Conservation (phyloP, 2,329 filamentous ascomycete species). For the Helotiales sp. region DNA sequence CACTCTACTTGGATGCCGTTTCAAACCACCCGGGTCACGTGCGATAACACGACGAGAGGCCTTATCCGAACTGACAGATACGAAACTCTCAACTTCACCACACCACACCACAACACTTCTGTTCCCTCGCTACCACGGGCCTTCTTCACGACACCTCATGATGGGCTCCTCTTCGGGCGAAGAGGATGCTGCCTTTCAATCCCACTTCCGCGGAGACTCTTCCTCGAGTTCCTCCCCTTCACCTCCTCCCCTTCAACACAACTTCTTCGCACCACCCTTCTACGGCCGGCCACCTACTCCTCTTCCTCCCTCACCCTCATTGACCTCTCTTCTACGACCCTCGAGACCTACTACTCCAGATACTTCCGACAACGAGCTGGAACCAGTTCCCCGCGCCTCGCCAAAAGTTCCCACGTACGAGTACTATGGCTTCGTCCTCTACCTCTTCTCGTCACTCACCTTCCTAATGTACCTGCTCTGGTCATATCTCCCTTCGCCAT, state of each 20-base stretch:
- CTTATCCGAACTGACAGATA: neutral
- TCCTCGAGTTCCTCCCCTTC: slow-evolving; percentile 32
- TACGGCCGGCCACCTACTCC: slow-evolving; percentile 97
- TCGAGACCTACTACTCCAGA: slow-evolving; percentile 94
- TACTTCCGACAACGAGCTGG: slow-evolving; percentile 82
- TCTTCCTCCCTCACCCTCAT: slow-evolving; percentile 84
- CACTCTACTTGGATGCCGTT: too few relatives aligned
- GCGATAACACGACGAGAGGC: neutral
- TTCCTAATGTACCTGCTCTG: slow-evolving; percentile 70
- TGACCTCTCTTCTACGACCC: slow-evolving; percentile 87
- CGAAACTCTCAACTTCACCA: neutral
- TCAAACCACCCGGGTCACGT: too few relatives aligned
- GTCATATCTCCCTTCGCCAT: slow-evolving; percentile 89
- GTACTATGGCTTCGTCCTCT: slow-evolving; percentile 98
- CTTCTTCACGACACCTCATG: neutral
- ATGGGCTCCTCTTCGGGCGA: slow-evolving; percentile 25
- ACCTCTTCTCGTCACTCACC: slow-evolving; percentile 80
- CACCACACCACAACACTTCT: neutral
- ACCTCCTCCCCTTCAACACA: slow-evolving; percentile 41
- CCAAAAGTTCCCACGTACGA: slow-evolving; percentile 99
- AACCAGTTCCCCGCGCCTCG: slow-evolving; percentile 75
- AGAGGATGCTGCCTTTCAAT: slow-evolving; percentile 31
- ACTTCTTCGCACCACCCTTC: slow-evolving; percentile 76
- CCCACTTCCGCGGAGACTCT: slow-evolving; percentile 27
- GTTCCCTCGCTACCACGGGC: neutral